Evolutionary conservation across 345 rosid species (phyloP).

Genomic region (Rubroshorea leprosula): DNA sequence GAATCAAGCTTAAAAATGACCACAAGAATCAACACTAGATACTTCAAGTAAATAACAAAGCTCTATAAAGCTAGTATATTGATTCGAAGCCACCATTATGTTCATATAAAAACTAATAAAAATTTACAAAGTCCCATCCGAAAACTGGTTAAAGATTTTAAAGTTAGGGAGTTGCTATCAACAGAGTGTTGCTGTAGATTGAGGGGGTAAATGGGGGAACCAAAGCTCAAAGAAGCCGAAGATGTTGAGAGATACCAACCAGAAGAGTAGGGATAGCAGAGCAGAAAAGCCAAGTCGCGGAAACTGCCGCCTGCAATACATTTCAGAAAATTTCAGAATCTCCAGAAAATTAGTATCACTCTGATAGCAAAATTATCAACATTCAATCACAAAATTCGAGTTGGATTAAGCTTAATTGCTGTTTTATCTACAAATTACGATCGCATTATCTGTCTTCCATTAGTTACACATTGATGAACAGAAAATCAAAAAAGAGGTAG

Average conservation of each 20-base stretch:
- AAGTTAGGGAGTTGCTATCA: too few relatives aligned
- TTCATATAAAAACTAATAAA: too few relatives aligned
- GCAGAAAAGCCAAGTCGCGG: slow-evolving; percentile 73
- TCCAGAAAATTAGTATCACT: neutral
- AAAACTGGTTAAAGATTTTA: too few relatives aligned
- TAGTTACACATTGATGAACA: neutral
- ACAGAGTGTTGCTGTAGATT: too few relatives aligned
- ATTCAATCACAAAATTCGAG: neutral
- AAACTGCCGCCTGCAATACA: slow-evolving; percentile 58
- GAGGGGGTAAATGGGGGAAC: too few relatives aligned
- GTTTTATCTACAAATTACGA: too few relatives aligned
- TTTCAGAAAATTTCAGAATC: neutral
- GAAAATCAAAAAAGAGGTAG: neutral
- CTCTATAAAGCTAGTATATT: too few relatives aligned
- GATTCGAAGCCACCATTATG: too few relatives aligned
- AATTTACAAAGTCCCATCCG: too few relatives aligned
- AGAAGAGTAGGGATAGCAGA: slow-evolving; percentile 87
- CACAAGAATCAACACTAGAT: too few relatives aligned
- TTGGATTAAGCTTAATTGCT: neutral
- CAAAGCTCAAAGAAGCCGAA: neutral
- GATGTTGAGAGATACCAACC: slow-evolving; percentile 31
- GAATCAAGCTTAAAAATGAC: too few relatives aligned
- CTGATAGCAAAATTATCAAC: neutral
- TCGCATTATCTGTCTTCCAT: neutral
- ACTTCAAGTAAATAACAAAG: too few relatives aligned